A percentile compares a stretch with the other conserved stretches of the same genome.
Conservation (phyloP, 495 filamentous ascomycete genomes). For the Cercophora scortea region DNA sequence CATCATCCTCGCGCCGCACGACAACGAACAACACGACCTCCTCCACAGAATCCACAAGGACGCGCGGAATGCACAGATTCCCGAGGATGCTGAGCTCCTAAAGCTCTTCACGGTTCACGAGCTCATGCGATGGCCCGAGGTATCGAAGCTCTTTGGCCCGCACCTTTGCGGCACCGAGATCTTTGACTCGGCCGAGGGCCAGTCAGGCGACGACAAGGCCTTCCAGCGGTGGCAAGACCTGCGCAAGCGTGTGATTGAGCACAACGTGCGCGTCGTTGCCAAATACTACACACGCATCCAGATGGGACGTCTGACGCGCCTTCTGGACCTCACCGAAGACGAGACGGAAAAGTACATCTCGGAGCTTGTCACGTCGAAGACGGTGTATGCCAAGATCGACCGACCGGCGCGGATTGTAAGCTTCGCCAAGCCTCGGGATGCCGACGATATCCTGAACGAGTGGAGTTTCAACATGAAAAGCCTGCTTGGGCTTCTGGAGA, state of each 20-base stretch:
- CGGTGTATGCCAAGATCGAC: slow-evolving; percentile 96
- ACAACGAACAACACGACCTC: slow-evolving; percentile 97
- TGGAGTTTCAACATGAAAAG: slow-evolving; percentile 99
- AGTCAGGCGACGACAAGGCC: slow-evolving; percentile 65
- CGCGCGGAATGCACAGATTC: slow-evolving; percentile 56
- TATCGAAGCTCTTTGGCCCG: slow-evolving; percentile 75
- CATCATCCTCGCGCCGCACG: slow-evolving; percentile 90
- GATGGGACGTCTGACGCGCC: slow-evolving; percentile 77
- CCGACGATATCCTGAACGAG: slow-evolving; percentile 96
- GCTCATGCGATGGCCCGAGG: slow-evolving; percentile 95
- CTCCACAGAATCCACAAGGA: slow-evolving; percentile 83
- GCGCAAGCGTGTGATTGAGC: slow-evolving; percentile 96
- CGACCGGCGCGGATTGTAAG: slow-evolving; percentile 83
- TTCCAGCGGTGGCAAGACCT: slow-evolving; percentile 83
- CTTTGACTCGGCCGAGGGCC: slow-evolving; percentile 57
- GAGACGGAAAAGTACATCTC: slow-evolving; percentile 98
- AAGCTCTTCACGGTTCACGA: slow-evolving; percentile 94
- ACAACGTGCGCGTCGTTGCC: slow-evolving; percentile 94
- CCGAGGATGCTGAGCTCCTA: slow-evolving; percentile 69
- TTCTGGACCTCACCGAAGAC: slow-evolving; percentile 85
- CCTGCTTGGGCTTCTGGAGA: slow-evolving; percentile 80
- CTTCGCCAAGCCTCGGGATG: slow-evolving; percentile 87
- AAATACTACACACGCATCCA: slow-evolving; percentile 98
- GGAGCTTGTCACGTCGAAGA: slow-evolving; percentile 91
- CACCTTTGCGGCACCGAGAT: slow-evolving; percentile 88